phyloP scores from a whole-genome alignment of 768 basidiomycete genomes.

The Lentinus tigrinus region DNA sequence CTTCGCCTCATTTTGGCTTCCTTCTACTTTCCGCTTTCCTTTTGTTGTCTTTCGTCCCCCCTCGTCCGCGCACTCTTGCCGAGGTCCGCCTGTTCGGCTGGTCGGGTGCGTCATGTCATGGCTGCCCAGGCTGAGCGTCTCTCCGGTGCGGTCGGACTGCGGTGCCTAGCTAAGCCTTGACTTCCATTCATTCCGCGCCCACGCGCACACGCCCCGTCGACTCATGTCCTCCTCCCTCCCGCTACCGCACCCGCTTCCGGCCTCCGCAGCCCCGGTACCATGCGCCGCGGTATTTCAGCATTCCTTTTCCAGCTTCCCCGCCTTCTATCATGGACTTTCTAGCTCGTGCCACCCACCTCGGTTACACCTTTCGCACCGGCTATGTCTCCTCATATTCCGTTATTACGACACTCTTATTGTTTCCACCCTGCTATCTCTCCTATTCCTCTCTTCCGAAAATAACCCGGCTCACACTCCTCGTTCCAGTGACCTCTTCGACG shows the following conservation, averaged over 20 bases:
- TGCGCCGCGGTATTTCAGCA: not conserved
- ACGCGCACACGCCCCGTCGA: not conserved
- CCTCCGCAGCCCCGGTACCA: not conserved
- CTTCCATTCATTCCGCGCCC: slow-evolving; percentile 6
- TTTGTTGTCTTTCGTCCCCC: not conserved
- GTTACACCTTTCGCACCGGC: not conserved
- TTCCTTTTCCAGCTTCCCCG: not conserved
- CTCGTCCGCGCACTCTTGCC: slow-evolving; percentile 1
- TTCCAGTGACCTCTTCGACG: slow-evolving; percentile 39
- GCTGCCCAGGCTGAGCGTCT: not conserved
- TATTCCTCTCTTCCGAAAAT: not conserved
- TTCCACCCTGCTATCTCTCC: not conserved
- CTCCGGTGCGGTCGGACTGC: slow-evolving; percentile 14
- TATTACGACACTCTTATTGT: not conserved
- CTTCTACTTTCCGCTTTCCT: not conserved
- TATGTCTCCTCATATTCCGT: not conserved
- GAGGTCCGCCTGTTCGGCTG: slow-evolving; percentile 1
- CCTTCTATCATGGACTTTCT: not conserved
- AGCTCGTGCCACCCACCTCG: not conserved
- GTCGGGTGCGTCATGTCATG: slow-evolving; percentile 9
- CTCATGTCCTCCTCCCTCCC: not conserved
- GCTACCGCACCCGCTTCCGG: slow-evolving; percentile 3
- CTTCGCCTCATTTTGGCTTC: not conserved
- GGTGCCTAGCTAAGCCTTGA: not conserved
- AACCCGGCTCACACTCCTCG: not conserved